These are phyloP conservation scores for Cryptococcus wingfieldii DNA, from an alignment of 1,284 basidiomycete genomes.

Conservation along the genomic window DNA sequence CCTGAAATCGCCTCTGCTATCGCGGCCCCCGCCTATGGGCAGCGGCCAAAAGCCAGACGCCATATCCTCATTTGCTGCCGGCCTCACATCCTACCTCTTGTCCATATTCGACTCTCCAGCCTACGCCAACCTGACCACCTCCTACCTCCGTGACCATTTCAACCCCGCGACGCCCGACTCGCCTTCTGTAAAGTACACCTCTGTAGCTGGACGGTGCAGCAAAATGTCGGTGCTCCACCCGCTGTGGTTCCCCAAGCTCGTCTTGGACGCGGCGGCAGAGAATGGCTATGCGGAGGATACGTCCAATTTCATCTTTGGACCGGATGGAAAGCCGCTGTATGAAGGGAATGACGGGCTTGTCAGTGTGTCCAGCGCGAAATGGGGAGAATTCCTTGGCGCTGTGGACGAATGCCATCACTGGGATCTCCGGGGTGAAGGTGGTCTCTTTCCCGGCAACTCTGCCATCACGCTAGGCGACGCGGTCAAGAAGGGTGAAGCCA, in stretches of 20 bases:
- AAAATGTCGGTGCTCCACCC: conserved; percentile 81
- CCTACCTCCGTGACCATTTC: conserved; percentile 78
- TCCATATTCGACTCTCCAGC: conserved; percentile 93
- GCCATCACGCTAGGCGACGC: conserved; percentile 20
- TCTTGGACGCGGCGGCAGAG: conserved; percentile 66
- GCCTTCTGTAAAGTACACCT: conserved; percentile 83
- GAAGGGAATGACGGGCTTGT: conserved; percentile 97
- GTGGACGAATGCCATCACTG: conserved; percentile 94
- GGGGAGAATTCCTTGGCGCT: conserved; percentile 89
- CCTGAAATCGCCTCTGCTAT: conserved; percentile 52
- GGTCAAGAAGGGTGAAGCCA: conserved; percentile 27
- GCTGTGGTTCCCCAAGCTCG: conserved; percentile 92
- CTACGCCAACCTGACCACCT: conserved; percentile 88
- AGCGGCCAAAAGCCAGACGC: conserved; percentile 13
- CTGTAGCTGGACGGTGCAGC: conserved; percentile 72
- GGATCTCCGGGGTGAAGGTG: conserved; percentile 81
- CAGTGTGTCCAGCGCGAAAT: conserved; percentile 78
- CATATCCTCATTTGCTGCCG: conserved; percentile 36
- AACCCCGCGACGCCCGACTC: conserved; percentile 87
- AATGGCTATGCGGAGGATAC: conserved; percentile 56
- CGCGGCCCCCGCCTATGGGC: conserved; percentile 24
- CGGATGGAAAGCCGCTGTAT: conserved; percentile 49
- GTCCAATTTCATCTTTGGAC: conserved; percentile 23
- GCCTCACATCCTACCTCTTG: conserved; percentile 77
- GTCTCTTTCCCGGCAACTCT: conserved; percentile 41